Conservation (phyloP, 1,284 basidiomycete species). For the Pascua sp. region DNA sequence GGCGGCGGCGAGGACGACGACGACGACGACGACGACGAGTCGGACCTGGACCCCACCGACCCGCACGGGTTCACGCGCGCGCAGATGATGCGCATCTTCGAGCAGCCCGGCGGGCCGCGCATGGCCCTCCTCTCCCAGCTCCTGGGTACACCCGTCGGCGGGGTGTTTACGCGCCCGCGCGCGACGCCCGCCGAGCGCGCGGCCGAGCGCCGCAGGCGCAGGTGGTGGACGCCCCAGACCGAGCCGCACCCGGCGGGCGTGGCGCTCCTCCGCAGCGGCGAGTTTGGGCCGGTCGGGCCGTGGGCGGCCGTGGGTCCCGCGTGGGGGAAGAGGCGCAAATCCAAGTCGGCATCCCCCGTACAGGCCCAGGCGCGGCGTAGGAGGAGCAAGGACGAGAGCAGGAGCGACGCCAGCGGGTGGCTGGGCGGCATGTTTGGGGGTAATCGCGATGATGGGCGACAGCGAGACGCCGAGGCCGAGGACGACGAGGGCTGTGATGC, state of each 20-base stretch:
- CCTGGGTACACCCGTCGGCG: constrained; percentile 3
- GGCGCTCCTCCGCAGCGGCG: constrained; percentile 70
- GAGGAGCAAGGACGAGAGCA: too few relatives aligned
- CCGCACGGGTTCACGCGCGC: too few relatives aligned
- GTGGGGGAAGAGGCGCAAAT: constrained; percentile 6
- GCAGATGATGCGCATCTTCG: too few relatives aligned
- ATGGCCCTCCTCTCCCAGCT: constrained; percentile 25
- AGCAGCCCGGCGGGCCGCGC: background rate
- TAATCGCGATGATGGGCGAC: too few relatives aligned
- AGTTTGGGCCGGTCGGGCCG: constrained; percentile 70
- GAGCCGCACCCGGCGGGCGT: constrained; percentile 69
- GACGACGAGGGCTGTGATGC: too few relatives aligned
- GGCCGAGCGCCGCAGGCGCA: constrained; percentile 7
- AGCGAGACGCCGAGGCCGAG: too few relatives aligned
- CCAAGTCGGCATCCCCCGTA: too few relatives aligned
- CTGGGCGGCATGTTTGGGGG: too few relatives aligned
- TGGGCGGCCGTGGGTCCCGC: constrained; percentile 14
- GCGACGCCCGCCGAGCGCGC: constrained; percentile 13
- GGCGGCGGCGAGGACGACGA: constrained; percentile 26
- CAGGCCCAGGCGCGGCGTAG: too few relatives aligned
- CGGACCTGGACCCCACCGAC: constrained; percentile 8
- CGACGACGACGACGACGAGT: constrained; percentile 15
- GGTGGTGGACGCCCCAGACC: constrained; percentile 53
- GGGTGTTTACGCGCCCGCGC: constrained; percentile 1
- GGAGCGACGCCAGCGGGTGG: too few relatives aligned